These are phyloP conservation scores for Cryomyces minteri DNA, from an alignment of 495 filamentous ascomycete species.

Conservation along the genomic window DNA sequence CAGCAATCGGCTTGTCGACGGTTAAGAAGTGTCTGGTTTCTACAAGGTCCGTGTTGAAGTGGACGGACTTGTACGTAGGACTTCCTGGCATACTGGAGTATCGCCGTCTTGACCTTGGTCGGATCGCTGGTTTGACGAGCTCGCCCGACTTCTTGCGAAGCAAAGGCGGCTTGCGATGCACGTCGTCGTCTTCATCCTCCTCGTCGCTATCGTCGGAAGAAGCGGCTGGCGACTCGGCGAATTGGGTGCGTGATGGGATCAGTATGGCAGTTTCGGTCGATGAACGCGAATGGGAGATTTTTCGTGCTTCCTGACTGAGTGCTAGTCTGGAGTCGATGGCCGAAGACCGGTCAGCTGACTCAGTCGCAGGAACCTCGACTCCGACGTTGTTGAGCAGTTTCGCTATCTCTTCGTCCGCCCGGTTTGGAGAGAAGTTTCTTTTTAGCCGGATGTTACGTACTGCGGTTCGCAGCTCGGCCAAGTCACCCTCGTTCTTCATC, in stretches of 20 bases:
- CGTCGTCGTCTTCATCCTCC: slow-evolving; percentile 40
- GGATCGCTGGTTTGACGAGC: slow-evolving; percentile 80
- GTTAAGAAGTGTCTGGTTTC: slow-evolving; percentile 91
- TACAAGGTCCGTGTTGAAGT: slow-evolving; percentile 87
- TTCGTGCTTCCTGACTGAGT: slow-evolving; percentile 36
- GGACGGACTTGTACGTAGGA: slow-evolving; percentile 88
- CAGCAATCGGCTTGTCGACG: slow-evolving; percentile 80
- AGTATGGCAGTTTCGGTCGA: slow-evolving; percentile 48
- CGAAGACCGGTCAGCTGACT: slow-evolving; percentile 1
- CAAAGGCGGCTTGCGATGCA: slow-evolving; percentile 55
- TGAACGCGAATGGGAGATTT: slow-evolving; percentile 65
- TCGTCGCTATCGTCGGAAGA: slow-evolving; percentile 25
- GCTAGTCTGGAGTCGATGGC: slow-evolving; percentile 13
- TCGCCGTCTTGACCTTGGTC: slow-evolving; percentile 54
- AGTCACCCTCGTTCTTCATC: slow-evolving; percentile 22
- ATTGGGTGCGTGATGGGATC: slow-evolving; percentile 5
- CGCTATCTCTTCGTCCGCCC: slow-evolving; percentile 20
- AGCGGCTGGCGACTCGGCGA: slow-evolving; percentile 7
- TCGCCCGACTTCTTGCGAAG: slow-evolving; percentile 97
- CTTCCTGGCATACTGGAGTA: slow-evolving; percentile 96
- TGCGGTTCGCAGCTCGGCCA: slow-evolving; percentile 67
- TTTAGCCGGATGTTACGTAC: slow-evolving; percentile 61
- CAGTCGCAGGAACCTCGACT: slow-evolving; percentile 1
- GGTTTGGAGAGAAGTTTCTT: slow-evolving; percentile 39
- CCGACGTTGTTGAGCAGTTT: slow-evolving; percentile 12